phyloP scores from a whole-genome alignment of 768 basidiomycete species.

The Tulasnella sp. region DNA sequence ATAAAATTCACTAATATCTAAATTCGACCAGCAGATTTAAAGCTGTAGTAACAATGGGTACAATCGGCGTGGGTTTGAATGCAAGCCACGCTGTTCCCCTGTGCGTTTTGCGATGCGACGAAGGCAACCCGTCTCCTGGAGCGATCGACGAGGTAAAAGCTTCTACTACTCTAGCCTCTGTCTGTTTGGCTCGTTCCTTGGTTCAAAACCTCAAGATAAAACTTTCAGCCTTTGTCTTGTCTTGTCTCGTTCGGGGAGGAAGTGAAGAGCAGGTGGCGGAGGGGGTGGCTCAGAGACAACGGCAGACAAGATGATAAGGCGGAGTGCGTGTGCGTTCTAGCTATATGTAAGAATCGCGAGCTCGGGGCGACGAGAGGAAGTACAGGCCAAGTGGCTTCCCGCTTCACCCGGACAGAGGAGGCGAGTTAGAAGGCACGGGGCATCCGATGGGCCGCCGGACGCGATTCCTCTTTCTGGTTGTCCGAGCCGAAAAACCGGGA shows the following conservation, averaged over 20 bases:
- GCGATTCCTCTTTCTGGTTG: background rate
- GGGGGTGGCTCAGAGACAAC: background rate
- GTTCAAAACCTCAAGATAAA: background rate
- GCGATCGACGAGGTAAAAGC: background rate
- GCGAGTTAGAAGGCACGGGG: background rate
- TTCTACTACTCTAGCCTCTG: background rate
- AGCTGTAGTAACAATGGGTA: background rate
- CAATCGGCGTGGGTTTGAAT: background rate
- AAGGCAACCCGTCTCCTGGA: background rate
- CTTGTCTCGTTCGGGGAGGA: background rate
- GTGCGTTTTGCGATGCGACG: background rate
- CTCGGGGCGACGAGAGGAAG: background rate
- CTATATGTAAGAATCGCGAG: conserved; percentile 8
- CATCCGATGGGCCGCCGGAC: background rate
- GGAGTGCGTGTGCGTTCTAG: background rate
- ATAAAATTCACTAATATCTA: background rate
- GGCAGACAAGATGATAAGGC: conserved; percentile 2
- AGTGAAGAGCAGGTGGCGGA: background rate
- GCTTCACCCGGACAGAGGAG: background rate
- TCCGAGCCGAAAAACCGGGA: conserved; percentile 10
- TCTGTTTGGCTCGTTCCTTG: background rate
- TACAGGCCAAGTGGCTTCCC: background rate
- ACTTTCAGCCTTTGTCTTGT: background rate
- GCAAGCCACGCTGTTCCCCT: background rate
- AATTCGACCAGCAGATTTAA: background rate